Percentiles rank a stretch among this genome's conserved stretches.
These are phyloP conservation scores for Pleurotus cornucopiae DNA, from an alignment of 768 basidiomycete species.

Conservation along the genomic window DNA sequence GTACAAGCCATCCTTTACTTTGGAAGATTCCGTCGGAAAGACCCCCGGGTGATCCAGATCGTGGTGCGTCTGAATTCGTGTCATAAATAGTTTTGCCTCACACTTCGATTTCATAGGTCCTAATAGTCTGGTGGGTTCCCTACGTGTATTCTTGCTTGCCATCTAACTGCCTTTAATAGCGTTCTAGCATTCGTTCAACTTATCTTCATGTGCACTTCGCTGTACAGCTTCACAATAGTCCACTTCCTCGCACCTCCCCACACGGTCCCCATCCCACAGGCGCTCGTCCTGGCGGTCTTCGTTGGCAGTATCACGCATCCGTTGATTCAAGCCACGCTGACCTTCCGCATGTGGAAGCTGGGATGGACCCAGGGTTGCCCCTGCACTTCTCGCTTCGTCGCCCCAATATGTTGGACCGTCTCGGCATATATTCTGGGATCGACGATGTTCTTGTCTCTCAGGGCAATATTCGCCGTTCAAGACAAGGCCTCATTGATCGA, in stretches of 20 bases:
- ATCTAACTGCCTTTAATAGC: background rate
- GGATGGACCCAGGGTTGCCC: background rate
- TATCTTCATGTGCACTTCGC: background rate
- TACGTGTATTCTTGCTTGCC: background rate
- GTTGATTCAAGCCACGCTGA: slow-evolving; percentile 4
- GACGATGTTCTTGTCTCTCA: background rate
- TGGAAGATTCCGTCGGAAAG: slow-evolving; percentile 4
- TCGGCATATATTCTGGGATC: background rate
- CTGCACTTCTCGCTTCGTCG: background rate
- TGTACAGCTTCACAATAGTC: slow-evolving; percentile 1
- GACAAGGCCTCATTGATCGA: background rate
- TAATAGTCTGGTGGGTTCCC: background rate
- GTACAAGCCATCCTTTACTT: background rate
- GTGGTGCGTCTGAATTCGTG: background rate
- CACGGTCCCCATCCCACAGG: background rate
- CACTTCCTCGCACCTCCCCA: background rate
- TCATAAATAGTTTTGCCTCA: background rate
- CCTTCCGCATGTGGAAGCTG: slow-evolving; percentile 7
- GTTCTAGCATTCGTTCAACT: background rate
- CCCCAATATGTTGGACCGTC: background rate
- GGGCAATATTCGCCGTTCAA: slow-evolving; percentile 1
- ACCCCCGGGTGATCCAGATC: background rate
- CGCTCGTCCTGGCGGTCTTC: background rate
- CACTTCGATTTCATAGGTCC: background rate
- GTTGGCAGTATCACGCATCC: background rate